Base-by-base conservation (phyloP, 2,329 filamentous ascomycete species). In the Exophiala xenobiotica region DNA sequence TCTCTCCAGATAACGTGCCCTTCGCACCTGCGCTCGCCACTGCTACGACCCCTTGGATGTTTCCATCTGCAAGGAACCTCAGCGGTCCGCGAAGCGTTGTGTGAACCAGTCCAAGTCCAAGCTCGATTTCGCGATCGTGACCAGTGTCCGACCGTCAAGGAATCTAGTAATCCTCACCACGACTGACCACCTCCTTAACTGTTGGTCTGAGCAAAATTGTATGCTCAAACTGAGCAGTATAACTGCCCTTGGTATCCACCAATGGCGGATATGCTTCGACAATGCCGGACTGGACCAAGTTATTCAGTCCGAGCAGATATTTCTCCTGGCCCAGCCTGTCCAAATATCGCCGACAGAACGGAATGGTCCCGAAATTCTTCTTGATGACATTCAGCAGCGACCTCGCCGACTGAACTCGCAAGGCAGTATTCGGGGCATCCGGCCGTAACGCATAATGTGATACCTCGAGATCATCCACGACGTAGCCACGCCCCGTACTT, bases 301-400 rank as follows among this genome's bases (percentile, higher is more conserved):
- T 92, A 73, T 95, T 96, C 69, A 96, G 75, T 39, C 91, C 91
- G 6, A 96, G 78, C 29, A 96, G 80, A 67, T 97, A 96, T 71
- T 96, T 96, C 56, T 96, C 90, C 69, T 95, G 88, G 20, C 92
- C 91, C n/a, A 96, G 72, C 48, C 91, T 86, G 72, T 96, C 91
- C 54, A 97, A 77, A 68, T 96, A 96, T 61, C 91, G 83, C 58
- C 91, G 80, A 70, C 90, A 96, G 71, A 90, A 97, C 1, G 90
- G 90, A 61, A 97, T 73, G 1, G 90, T 96, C 60, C 90, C 89
- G 69, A 96, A 97, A 73, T 96, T 96, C 79, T 95, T 95, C 74
- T 89, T 93, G 70, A 97, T 96, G 24, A 90, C 86, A 64, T 81
- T 93, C 61, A 96, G 77, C 50, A 97, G 77, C 50, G 84, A 86